Conservation (phyloP, 345 rosid species). For the Cardamine resedifolia region DNA sequence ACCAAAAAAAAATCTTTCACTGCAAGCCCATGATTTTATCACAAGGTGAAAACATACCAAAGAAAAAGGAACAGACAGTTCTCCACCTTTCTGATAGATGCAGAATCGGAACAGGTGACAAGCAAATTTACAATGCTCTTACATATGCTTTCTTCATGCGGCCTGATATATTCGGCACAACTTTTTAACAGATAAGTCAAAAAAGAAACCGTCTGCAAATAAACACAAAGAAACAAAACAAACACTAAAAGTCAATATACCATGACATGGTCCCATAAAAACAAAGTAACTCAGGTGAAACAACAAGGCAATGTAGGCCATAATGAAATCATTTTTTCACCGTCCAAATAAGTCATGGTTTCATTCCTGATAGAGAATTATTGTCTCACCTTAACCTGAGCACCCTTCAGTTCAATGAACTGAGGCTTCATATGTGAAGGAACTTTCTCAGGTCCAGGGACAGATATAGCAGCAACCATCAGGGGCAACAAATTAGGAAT, state of each 20-base stretch:
- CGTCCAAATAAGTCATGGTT: conserved; percentile 3
- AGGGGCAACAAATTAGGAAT: conserved; percentile 87
- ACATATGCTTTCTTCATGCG: too few relatives aligned
- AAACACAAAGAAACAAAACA: too few relatives aligned
- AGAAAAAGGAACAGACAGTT: too few relatives aligned
- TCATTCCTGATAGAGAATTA: conserved; percentile 8
- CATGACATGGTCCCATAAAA: neutral
- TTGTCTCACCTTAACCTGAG: conserved; percentile 91
- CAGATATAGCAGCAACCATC: conserved; percentile 97
- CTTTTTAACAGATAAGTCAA: too few relatives aligned
- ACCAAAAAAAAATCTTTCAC: too few relatives aligned
- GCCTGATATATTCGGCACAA: too few relatives aligned
- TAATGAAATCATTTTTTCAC: neutral
- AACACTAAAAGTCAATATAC: conserved; percentile 21
- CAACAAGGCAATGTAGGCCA: conserved; percentile 15
- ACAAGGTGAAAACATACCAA: too few relatives aligned
- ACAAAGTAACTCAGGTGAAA: conserved; percentile 4
- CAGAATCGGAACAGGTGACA: too few relatives aligned
- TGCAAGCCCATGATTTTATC: too few relatives aligned
- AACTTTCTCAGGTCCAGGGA: conserved; percentile 91
- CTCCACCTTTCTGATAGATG: too few relatives aligned
- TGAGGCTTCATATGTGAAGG: conserved; percentile 74
- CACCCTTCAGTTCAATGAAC: conserved; percentile 90
- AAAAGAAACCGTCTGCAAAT: too few relatives aligned
- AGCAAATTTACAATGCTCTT: too few relatives aligned